Conservation (phyloP, 345 rosid genomes). For the Salix viminalis region DNA sequence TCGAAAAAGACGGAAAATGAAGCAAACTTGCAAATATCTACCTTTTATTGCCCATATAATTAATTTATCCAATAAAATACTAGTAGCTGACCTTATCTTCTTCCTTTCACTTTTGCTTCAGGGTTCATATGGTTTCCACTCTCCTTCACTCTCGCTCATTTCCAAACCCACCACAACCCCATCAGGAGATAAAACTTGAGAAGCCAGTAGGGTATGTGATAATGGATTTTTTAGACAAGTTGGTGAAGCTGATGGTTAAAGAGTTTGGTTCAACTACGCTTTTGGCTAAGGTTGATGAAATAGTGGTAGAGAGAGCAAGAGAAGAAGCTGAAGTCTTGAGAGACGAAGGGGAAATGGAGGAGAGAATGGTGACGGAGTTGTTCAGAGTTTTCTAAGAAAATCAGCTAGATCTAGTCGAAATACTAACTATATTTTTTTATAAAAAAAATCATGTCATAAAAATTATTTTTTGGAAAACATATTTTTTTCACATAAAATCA, state of each 20-base stretch:
- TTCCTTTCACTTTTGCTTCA: too few species aligned
- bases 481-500: too few species aligned
- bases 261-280: conserved; percentile 75
- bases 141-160: conserved; percentile 18
- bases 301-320: conserved; percentile 78
- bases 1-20: too few species aligned
- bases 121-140: conserved; percentile 27
- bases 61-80: neutral
- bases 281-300: conserved; percentile 72
- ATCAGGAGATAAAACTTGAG: conserved; percentile 51
- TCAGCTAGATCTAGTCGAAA: too few species aligned
- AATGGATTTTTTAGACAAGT: conserved; percentile 75
- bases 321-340: conserved; percentile 84
- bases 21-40: neutral
- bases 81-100: neutral
- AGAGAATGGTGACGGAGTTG: conserved; percentile 77
- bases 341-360: conserved; percentile 79
- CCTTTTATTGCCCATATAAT: neutral
- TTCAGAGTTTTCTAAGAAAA: conserved; percentile 49
- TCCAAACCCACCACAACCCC: conserved; percentile 6
- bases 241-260: conserved; percentile 63
- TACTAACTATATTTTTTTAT: too few species aligned
- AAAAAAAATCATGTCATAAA: too few species aligned
- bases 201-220: conserved; percentile 72
- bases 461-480: too few species aligned